A percentile compares a stretch with the other conserved stretches of the same genome.
phyloP scores from a whole-genome alignment of 164 flowering plant genomes.

The Vitis vinifera region DNA sequence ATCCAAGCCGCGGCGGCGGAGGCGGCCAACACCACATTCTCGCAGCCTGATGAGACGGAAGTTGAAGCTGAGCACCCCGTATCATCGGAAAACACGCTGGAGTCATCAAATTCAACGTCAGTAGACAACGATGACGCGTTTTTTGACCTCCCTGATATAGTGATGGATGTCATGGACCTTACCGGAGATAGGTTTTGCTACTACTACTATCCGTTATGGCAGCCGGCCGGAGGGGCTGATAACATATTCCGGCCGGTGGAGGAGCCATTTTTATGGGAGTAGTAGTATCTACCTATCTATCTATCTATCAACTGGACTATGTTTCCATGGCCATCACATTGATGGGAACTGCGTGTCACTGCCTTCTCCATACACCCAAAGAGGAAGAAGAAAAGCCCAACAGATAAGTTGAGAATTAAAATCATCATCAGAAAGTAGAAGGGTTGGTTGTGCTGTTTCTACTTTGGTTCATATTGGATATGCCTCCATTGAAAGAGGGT shows the following conservation, averaged over 20 bases:
- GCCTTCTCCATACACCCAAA: not conserved
- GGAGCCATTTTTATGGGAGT: constrained; percentile 41
- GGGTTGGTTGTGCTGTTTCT: no score
- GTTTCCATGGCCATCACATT: no score
- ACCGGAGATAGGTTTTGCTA: constrained; percentile 13
- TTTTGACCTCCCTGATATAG: constrained; percentile 50
- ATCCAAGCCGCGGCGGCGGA: constrained; percentile 60
- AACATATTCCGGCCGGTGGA: constrained; percentile 29
- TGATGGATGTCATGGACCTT: constrained; percentile 12
- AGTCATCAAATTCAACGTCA: constrained; percentile 20
- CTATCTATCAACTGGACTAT: no score
- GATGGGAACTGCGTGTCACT: not conserved
- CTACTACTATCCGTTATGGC: constrained; percentile 27
- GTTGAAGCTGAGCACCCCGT: constrained; percentile 3
- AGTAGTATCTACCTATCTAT: not conserved
- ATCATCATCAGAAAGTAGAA: no score
- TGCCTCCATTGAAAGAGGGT: no score
- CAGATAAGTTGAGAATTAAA: no score
- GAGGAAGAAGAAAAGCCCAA: no score
- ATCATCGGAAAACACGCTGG: constrained; percentile 13
- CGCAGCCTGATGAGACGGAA: not conserved
- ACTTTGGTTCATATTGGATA: no score
- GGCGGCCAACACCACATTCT: constrained; percentile 36
- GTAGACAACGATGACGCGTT: constrained; percentile 32
- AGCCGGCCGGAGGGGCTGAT: constrained; percentile 22